Evolutionary conservation across 2,329 filamentous ascomycete species (phyloP).

Genomic region (Alternaria arborescens): DNA sequence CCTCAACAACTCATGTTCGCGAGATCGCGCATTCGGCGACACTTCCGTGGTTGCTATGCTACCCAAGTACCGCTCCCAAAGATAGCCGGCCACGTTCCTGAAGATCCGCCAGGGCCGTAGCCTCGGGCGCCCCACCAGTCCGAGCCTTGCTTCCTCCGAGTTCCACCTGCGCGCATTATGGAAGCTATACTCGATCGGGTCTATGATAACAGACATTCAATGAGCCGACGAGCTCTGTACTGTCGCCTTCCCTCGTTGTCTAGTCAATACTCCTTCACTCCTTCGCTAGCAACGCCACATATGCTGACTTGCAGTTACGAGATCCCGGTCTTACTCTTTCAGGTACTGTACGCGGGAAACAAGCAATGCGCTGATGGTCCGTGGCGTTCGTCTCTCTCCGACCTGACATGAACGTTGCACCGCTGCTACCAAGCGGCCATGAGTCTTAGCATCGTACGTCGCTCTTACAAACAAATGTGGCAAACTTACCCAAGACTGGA

Average conservation of each 20-base stretch:
- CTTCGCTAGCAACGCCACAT: constrained; percentile 22
- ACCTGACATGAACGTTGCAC: constrained; percentile 25
- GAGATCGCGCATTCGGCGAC: constrained; percentile 17
- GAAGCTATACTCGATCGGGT: constrained; percentile 20
- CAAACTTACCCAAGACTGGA: constrained; percentile 11
- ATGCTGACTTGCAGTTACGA: constrained; percentile 38
- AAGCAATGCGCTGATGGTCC: constrained; percentile 23
- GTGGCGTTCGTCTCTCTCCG: constrained; percentile 1
- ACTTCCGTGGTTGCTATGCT: constrained; percentile 12
- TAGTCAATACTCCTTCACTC: constrained; percentile 18
- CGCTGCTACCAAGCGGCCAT: constrained; percentile 7
- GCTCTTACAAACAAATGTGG: not conserved
- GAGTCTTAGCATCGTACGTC: not conserved
- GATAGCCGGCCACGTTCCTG: constrained; percentile 18
- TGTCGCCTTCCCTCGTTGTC: constrained; percentile 15
- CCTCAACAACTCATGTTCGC: constrained; percentile 7
- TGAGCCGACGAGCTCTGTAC: constrained; percentile 1
- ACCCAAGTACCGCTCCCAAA: not conserved
- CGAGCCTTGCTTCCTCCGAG: not conserved
- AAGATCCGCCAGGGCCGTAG: constrained; percentile 14
- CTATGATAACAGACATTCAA: constrained; percentile 24
- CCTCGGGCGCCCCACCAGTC: constrained; percentile 1
- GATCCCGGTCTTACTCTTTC: constrained; percentile 19
- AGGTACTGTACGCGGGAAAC: constrained; percentile 27
- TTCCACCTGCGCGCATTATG: not conserved